Evolutionary conservation across 2,329 filamentous ascomycete genomes (phyloP), one percentile per base, ranked within the genome.

Genomic region (Sclerotinia borealis): DNA sequence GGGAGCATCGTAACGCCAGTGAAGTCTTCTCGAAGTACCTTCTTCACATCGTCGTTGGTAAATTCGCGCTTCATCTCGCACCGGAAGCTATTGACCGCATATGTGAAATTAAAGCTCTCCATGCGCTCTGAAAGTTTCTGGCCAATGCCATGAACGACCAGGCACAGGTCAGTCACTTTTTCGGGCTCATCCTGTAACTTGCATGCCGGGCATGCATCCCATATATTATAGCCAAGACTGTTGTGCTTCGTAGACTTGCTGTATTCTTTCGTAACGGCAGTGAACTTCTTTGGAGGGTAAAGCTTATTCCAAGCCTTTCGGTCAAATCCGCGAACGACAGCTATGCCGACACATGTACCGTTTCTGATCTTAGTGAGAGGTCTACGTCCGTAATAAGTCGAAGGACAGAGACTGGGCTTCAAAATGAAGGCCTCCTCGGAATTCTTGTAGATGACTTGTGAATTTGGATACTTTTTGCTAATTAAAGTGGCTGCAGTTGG

Each of bases 21-120:
- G 72, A 93, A 87, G n/a, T 85, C 87, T 25, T 87, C 81, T 1
- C 92, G 85, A 22, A 97, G 80, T 61, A 92, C 83, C 0, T 85
- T 82, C 74, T 87, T 91, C n/a, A 97, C 88, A 10, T 83, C 80
- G 3, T 89, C 85, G 39, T 83, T 90, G 36, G 85, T 84, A 45
- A 96, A 81, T 73, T 99, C 93, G 56, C 93, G 80, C 68, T 96
- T 96, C 63, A 98, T 84, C 25, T 91, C 87, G 64, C 93, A 84
- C 15, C 95, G 86, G 69, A 99, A 95, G 0, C 88, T 85, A 72
- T 96, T 98, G 74, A 98, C 93, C 6, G 92, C 91, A 75, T 98
- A 93, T 0, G 95, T 99, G 71, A 99, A 99, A 75, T 98, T 92
- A 71, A 93, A 99, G 70, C 92, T 96, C 75, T 98, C 93, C 65